These are phyloP conservation scores for Athelia sp. DNA, from an alignment of 1,284 basidiomycete genomes.

Conservation along the genomic window DNA sequence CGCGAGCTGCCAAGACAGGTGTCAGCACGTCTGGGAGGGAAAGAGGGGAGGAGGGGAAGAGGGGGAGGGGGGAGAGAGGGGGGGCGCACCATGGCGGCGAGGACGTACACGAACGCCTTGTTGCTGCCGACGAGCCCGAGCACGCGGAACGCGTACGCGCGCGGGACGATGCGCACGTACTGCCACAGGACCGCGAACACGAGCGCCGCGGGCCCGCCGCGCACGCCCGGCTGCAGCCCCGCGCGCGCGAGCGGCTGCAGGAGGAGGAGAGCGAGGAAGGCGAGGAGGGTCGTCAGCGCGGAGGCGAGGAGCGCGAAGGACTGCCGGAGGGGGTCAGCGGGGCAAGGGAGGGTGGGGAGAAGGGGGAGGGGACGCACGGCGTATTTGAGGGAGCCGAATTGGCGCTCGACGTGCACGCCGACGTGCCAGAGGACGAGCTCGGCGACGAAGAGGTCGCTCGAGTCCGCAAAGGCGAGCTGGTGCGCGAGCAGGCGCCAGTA, in stretches of 20 bases:
- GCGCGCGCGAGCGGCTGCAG: slow-evolving; percentile 58
- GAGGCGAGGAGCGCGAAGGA: slow-evolving; percentile 70
- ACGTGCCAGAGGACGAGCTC: slow-evolving; percentile 74
- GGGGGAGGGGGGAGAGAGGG: too few relatives aligned
- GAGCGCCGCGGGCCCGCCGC: slow-evolving; percentile 61
- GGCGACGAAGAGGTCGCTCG: slow-evolving; percentile 78
- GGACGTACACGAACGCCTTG: slow-evolving; percentile 68
- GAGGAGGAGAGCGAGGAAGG: slow-evolving; percentile 58
- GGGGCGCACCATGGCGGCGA: slow-evolving; percentile 66
- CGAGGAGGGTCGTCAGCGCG: slow-evolving; percentile 61
- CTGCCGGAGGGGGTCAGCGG: slow-evolving; percentile 37
- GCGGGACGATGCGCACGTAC: slow-evolving; percentile 71
- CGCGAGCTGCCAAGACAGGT: too few relatives aligned
- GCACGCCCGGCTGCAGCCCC: too few relatives aligned
- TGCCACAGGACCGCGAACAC: slow-evolving; percentile 78
- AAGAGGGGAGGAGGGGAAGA: too few relatives aligned
- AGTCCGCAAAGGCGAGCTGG: slow-evolving; percentile 78
- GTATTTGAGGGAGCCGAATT: slow-evolving; percentile 85
- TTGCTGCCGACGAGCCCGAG: slow-evolving; percentile 73
- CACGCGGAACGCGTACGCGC: slow-evolving; percentile 70
- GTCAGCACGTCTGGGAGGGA: too few relatives aligned
- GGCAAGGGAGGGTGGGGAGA: slow-evolving; percentile 4
- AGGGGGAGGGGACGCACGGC: slow-evolving; percentile 44
- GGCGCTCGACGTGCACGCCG: slow-evolving; percentile 73
- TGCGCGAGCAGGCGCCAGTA: slow-evolving; percentile 82